Evolutionary conservation across 148 eudicot genomes (phyloP), one percentile per base, ranked within the genome.

Genomic region (Persicaria maculosa): DNA sequence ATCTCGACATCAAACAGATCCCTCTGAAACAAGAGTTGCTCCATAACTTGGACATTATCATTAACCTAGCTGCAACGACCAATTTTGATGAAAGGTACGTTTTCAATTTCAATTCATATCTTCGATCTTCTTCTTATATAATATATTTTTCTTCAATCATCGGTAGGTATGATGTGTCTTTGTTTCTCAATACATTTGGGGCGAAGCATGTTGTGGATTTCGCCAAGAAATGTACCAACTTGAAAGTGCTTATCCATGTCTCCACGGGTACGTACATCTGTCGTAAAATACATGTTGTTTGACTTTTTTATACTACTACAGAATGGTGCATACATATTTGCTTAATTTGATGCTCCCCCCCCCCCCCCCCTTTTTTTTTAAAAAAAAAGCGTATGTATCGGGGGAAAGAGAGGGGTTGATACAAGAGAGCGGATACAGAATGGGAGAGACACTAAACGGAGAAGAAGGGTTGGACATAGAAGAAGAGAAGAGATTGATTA

Each of bases 61-160:
- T 92, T 72, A 85, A 87, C 71, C 57, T 86, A 53, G 92, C 97
- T 67, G 97, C 97, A 50, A 86, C 84, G 7, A 88, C 90, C 76
- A 89, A 88, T 50, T 91, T 89, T 71, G 89, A 86, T 72, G 94
- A 88, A 57, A 84, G 94, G 94, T 88, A 79, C 47, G 46, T 16
- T 10, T 65, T 15, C 12, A 12, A 9, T 22, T 36, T 43, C n/a
- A 7, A 31, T 6, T 14, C 7, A 19, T 44, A n/a, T 17, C 3
- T 46, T 71, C 10, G 20, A 16, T 25, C 40, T 5, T 19, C 2
- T n/a, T 54, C 22, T 4, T 58, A 47, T 45, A 22, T 50, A 58
- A 47, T 6, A 15, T 9, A n/a, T 12, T 2, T 14, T 20, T 47
- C 47, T 36, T 4, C 40, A 5, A 57, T 16, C 8, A 14, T 20